phyloP scores from a whole-genome alignment of 495 filamentous ascomycete species.

The Cairneyella variabilis region DNA sequence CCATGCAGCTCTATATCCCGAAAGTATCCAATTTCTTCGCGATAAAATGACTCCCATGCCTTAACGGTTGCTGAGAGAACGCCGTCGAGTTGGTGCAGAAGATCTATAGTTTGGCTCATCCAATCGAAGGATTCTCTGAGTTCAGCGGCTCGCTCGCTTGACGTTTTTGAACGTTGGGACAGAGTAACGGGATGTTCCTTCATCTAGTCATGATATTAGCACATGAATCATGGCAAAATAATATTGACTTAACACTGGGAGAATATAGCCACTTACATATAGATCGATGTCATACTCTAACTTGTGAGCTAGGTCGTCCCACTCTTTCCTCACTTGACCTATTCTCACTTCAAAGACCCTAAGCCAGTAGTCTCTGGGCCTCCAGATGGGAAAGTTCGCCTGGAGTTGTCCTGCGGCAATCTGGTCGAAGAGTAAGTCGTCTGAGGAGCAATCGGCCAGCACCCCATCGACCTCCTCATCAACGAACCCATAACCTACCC shows the following conservation, averaged over 20 bases:
- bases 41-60: conserved; percentile 3
- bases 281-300: neutral
- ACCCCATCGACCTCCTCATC: conserved; percentile 1
- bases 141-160: neutral
- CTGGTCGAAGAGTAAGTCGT: neutral
- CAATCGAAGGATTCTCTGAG: neutral
- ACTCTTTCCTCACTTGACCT: neutral
- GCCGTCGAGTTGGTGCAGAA: neutral
- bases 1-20: neutral
- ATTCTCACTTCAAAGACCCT: conserved; percentile 2
- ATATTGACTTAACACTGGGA: neutral
- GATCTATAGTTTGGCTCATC: neutral
- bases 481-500: conserved; percentile 8
- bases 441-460: neutral
- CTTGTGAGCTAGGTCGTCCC: conserved; percentile 2
- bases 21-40: conserved; percentile 1
- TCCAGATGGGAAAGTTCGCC: conserved; percentile 1
- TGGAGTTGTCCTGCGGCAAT: conserved; percentile 2
- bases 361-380: conserved; percentile 2
- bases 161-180: neutral
- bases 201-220: conserved; percentile 1
- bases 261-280: conserved; percentile 1
- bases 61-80: conserved; percentile 3
- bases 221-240: neutral
- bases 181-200: conserved; percentile 1